Conservation (phyloP, 2,329 filamentous ascomycete genomes). For the Fusarium paranaense region DNA sequence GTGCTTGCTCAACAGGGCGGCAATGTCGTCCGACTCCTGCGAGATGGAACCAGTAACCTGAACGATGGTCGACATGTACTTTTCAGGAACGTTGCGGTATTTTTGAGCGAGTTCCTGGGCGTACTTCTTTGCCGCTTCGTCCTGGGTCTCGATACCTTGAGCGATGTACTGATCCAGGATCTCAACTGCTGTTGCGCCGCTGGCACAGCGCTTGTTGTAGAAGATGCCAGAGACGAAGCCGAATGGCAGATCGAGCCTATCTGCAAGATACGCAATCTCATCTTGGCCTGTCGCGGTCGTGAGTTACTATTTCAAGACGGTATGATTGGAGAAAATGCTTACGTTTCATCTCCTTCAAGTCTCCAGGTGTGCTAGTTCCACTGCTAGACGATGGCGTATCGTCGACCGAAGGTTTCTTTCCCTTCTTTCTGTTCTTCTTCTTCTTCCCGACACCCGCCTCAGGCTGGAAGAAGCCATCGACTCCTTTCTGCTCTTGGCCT, state of each 20-base stretch:
- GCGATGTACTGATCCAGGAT: constrained; percentile 58
- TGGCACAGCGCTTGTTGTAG: constrained; percentile 51
- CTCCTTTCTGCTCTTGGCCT: constrained; percentile 73
- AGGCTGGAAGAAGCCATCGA: constrained; percentile 82
- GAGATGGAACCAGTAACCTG: constrained; percentile 52
- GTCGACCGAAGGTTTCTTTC: constrained; percentile 31
- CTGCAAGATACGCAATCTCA: constrained; percentile 58
- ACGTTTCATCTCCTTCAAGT: constrained; percentile 47
- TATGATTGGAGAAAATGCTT: background rate
- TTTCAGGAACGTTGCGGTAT: constrained; percentile 56
- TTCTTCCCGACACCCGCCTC: constrained; percentile 57
- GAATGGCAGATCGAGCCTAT: constrained; percentile 55
- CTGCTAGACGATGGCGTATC: constrained; percentile 29
- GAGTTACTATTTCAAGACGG: background rate
- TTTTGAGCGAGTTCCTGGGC: constrained; percentile 51
- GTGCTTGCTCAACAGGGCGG: constrained; percentile 55
- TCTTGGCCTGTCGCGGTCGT: constrained; percentile 46
- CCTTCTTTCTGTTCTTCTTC: constrained; percentile 53
- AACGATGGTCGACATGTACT: constrained; percentile 57
- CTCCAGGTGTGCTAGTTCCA: constrained; percentile 25
- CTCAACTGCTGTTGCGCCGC: constrained; percentile 54
- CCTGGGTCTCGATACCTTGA: constrained; percentile 50
- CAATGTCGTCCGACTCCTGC: constrained; percentile 54
- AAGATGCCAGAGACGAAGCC: constrained; percentile 57
- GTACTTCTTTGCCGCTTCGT: constrained; percentile 45